These are phyloP conservation scores for Setaria italica DNA, from an alignment of 202 grass and related monocot genomes.

Conservation along the genomic window DNA sequence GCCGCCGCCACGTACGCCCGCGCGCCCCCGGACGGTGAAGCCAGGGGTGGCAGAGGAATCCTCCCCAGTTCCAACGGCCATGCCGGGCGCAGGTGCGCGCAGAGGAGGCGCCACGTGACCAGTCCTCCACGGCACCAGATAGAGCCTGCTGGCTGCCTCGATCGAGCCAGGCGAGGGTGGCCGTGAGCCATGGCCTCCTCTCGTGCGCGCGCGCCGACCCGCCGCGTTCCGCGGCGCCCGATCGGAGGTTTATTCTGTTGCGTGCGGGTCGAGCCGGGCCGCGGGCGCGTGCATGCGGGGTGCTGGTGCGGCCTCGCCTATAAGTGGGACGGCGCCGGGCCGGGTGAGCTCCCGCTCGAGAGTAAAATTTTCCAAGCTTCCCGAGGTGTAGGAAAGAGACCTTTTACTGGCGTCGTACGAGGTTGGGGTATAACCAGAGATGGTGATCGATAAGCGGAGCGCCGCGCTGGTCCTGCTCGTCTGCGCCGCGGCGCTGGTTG, in stretches of 20 bases:
- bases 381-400: not conserved
- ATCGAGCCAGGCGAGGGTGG: not conserved
- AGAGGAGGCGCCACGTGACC: conserved; percentile 10
- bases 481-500: conserved; percentile 6
- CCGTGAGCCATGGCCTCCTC: not conserved
- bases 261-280: too few relatives aligned
- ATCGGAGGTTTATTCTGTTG: not conserved
- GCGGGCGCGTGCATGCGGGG: not conserved
- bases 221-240: conserved; percentile 38
- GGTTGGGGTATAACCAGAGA: not conserved
- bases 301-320: not conserved
- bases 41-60: conserved; percentile 24
- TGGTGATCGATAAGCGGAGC: not conserved
- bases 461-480: conserved; percentile 24
- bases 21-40: too few relatives aligned
- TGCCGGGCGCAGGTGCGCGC: not conserved
- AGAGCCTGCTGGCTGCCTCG: not conserved
- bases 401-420: not conserved
- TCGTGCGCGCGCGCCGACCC: conserved; percentile 22
- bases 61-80: conserved; percentile 26
- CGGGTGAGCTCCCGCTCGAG: not conserved
- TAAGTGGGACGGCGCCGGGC: not conserved
- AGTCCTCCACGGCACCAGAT: not conserved
- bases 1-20: conserved; percentile 28
- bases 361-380: not conserved